Conservation (phyloP, 768 basidiomycete genomes). For the Tulasnella sp. region DNA sequence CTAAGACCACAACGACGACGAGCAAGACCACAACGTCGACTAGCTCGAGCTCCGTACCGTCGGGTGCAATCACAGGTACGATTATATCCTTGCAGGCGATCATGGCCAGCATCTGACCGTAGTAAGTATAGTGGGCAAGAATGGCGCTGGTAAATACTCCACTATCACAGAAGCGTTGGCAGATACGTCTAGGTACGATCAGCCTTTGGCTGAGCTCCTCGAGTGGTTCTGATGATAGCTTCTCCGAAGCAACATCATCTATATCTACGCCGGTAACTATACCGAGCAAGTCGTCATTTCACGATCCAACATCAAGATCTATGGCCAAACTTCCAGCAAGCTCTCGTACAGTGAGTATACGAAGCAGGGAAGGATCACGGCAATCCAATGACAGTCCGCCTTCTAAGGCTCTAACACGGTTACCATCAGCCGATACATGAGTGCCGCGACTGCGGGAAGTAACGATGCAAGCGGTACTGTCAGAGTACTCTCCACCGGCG, state of each 20-base stretch:
- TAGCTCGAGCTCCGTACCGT: background rate
- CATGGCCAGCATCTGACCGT: background rate
- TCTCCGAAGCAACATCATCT: background rate
- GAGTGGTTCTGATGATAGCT: background rate
- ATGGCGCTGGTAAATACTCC: slow-evolving; percentile 7
- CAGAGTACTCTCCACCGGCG: slow-evolving; percentile 12
- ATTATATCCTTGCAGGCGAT: background rate
- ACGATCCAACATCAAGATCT: slow-evolving; percentile 12
- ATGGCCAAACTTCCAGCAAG: slow-evolving; percentile 14
- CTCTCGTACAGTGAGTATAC: background rate
- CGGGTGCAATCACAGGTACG: background rate
- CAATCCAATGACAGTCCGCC: background rate
- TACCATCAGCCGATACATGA: background rate
- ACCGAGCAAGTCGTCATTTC: slow-evolving; percentile 9
- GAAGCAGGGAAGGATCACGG: background rate
- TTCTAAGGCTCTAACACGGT: slow-evolving; percentile 4
- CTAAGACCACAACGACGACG: background rate
- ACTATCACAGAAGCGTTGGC: slow-evolving; percentile 11
- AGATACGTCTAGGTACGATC: background rate
- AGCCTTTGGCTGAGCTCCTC: background rate
- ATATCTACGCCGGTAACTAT: slow-evolving; percentile 8
- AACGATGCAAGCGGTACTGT: slow-evolving; percentile 17
- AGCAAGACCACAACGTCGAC: background rate
- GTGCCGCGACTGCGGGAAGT: slow-evolving; percentile 16
- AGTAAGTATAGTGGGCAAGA: background rate